A percentile compares a stretch with the other conserved stretches of the same genome.
phyloP scores from a whole-genome alignment of 208 protist genomes.

The Phytomonas francai region DNA sequence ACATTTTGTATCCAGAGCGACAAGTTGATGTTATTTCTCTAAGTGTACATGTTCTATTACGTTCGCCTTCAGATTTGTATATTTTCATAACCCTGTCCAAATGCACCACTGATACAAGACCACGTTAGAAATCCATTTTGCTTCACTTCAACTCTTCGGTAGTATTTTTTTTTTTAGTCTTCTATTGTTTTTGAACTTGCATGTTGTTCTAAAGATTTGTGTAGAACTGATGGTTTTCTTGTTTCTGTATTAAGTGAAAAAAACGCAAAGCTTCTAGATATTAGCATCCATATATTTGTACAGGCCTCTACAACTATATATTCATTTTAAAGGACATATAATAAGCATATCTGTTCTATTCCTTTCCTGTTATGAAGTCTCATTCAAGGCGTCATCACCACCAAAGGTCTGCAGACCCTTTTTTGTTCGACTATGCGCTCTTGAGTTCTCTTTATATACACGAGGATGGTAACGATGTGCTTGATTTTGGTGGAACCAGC shows the following conservation, averaged over 20 bases:
- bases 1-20: neutral
- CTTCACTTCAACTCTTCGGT: neutral
- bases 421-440: conserved; percentile 62
- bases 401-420: conserved; percentile 30
- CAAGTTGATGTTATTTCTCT: neutral
- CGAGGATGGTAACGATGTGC: conserved; percentile 58
- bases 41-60: neutral
- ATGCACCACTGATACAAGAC: neutral
- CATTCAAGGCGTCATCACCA: conserved; percentile 25
- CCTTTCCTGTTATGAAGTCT: conserved; percentile 39
- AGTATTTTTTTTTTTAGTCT: neutral
- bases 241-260: neutral
- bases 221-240: conserved; percentile 4
- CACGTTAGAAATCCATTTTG: neutral
- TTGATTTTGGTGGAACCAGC: conserved; percentile 62
- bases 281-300: neutral
- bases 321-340: neutral
- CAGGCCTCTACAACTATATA: neutral
- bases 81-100: neutral
- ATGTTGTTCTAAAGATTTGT: neutral
- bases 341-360: neutral
- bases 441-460: conserved; percentile 67
- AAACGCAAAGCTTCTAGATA: neutral
- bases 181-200: neutral
- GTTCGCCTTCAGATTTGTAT: neutral